A percentile compares a stretch with the other conserved stretches of the same genome.
Conservation (phyloP, 2,329 filamentous ascomycete species). For the Aspergillus calidoustus region DNA sequence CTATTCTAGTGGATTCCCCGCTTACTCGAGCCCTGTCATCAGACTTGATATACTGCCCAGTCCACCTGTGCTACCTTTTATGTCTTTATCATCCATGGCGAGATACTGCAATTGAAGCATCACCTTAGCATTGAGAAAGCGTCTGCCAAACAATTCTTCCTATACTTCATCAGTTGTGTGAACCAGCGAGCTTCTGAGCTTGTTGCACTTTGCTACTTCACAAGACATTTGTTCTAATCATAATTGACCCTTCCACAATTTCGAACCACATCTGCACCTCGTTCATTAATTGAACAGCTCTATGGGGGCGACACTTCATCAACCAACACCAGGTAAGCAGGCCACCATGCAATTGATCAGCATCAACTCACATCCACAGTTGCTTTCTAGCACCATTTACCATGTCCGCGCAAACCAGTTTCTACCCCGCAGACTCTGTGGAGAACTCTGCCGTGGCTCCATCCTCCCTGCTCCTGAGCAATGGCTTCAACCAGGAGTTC, state of each 20-base stretch:
- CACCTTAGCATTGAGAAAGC: neutral
- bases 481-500: slow-evolving; percentile 2
- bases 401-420: slow-evolving; percentile 6
- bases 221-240: neutral
- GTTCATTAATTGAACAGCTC: neutral
- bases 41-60: neutral
- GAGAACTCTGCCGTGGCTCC: neutral
- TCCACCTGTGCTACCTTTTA: neutral
- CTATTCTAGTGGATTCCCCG: neutral
- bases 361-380: neutral
- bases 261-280: neutral
- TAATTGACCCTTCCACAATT: neutral
- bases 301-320: neutral
- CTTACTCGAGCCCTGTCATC: neutral
- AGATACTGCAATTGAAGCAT: neutral
- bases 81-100: neutral
- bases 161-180: neutral
- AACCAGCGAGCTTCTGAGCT: neutral
- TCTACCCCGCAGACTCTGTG: neutral
- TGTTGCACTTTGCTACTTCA: neutral
- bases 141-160: neutral
- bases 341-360: neutral
- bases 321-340: neutral
- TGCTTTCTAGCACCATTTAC: neutral
- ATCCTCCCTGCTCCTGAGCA: neutral